Conservation (phyloP, 202 grass and related monocot species). For the Eragrostis tef region DNA sequence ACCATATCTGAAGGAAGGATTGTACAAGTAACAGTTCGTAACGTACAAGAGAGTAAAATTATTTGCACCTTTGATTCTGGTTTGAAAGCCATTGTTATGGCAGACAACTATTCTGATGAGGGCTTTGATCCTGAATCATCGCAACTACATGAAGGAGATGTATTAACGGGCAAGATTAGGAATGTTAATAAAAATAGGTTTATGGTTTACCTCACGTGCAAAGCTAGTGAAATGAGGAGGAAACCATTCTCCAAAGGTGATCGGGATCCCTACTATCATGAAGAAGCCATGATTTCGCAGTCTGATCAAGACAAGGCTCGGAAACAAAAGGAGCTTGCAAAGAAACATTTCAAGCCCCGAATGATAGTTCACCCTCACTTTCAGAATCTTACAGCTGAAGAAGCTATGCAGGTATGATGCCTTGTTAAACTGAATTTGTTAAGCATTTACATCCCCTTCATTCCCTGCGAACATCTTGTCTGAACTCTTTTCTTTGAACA, state of each 20-base stretch:
- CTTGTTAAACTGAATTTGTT: not conserved
- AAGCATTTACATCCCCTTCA: not conserved
- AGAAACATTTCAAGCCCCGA: conserved; percentile 88
- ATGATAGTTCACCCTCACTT: conserved; percentile 99
- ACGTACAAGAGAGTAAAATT: conserved; percentile 78
- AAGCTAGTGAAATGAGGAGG: conserved; percentile 66
- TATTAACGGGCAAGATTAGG: conserved; percentile 89
- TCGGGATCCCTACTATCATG: conserved; percentile 78
- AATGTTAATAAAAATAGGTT: conserved; percentile 84
- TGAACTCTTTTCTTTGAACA: conserved; percentile 48
- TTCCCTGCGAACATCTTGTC: not conserved
- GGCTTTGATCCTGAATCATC: conserved; percentile 60
- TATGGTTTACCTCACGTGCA: conserved; percentile 81
- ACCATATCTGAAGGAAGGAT: conserved; percentile 92
- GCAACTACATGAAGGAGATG: conserved; percentile 80
- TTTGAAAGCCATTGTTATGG: conserved; percentile 82
- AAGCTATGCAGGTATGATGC: conserved; percentile 82
- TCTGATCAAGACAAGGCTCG: conserved; percentile 64
- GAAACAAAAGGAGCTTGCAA: conserved; percentile 78
- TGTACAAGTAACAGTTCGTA: conserved; percentile 86
- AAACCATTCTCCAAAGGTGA: conserved; percentile 56
- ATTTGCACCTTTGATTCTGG: conserved; percentile 95
- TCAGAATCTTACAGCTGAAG: conserved; percentile 89
- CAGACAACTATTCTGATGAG: conserved; percentile 85
- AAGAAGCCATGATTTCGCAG: conserved; percentile 51